Evolutionary conservation across 805 yeast genomes (phyloP).

Genomic region (Starmerella vaccinii): DNA sequence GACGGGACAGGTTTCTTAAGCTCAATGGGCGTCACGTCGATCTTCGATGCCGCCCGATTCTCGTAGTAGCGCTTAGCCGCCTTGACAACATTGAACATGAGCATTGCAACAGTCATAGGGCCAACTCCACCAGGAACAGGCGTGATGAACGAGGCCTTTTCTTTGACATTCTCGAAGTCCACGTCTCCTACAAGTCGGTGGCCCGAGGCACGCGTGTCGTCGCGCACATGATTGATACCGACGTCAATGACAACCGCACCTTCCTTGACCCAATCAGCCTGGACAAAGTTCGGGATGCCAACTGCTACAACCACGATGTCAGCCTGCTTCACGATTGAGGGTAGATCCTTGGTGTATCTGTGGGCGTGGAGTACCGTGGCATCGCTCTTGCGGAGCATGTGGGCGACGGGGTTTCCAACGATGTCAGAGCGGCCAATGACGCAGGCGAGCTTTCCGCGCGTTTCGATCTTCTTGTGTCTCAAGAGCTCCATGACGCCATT

Average conservation of each 20-base stretch:
- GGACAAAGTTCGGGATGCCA: slow-evolving; percentile 72
- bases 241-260: slow-evolving; percentile 90
- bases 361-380: slow-evolving; percentile 82
- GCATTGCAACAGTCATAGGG: slow-evolving; percentile 98
- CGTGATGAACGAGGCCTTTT: slow-evolving; percentile 59
- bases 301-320: slow-evolving; percentile 92
- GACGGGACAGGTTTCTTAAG: slow-evolving; percentile 67
- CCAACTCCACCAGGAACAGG: slow-evolving; percentile 99
- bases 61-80: slow-evolving; percentile 58
- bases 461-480: slow-evolving; percentile 50
- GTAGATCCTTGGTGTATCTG: slow-evolving; percentile 57
- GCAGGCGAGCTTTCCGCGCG: slow-evolving; percentile 73
- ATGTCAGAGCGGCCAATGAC: slow-evolving; percentile 96
- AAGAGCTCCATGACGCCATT: slow-evolving; percentile 79
- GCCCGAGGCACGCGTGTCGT: slow-evolving; percentile 64
- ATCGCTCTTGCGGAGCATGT: slow-evolving; percentile 66
- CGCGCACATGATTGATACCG: slow-evolving; percentile 83
- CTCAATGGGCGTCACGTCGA: slow-evolving; percentile 47
- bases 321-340: slow-evolving; percentile 50
- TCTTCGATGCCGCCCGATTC: slow-evolving; percentile 38
- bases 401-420: slow-evolving; percentile 89
- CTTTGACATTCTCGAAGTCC: slow-evolving; percentile 55
- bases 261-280: slow-evolving; percentile 77
- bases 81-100: slow-evolving; percentile 68
- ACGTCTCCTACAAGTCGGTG: slow-evolving; percentile 86